phyloP scores from a whole-genome alignment of 169 alveolate species.

The Eimeria zaria region DNA sequence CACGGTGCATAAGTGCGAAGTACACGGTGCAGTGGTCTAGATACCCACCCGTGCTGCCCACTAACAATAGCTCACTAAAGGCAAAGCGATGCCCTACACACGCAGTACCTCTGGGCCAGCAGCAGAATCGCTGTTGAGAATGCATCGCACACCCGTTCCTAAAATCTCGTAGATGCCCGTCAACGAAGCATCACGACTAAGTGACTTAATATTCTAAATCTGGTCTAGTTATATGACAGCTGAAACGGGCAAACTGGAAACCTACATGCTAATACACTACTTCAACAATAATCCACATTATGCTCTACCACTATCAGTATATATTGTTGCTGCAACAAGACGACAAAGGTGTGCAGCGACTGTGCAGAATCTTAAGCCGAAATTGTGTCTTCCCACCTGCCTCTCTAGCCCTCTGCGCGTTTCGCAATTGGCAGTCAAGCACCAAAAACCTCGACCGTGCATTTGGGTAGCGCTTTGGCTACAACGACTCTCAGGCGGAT shows the following conservation, averaged over 20 bases:
- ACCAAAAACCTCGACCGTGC: constrained; percentile 69
- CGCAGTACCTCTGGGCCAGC: neutral
- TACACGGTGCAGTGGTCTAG: too few relatives aligned
- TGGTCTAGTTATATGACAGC: too few relatives aligned
- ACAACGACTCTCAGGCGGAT: constrained; percentile 25
- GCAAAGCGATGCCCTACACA: neutral
- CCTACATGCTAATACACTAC: too few relatives aligned
- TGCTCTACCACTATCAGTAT: too few relatives aligned
- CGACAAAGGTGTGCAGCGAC: neutral
- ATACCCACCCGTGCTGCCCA: too few relatives aligned
- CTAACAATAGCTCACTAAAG: neutral
- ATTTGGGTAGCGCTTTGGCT: constrained; percentile 75
- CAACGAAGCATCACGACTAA: too few relatives aligned
- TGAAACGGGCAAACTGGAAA: too few relatives aligned
- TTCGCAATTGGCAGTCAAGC: constrained; percentile 50
- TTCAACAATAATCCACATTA: too few relatives aligned
- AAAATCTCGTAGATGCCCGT: too few relatives aligned
- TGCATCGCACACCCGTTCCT: neutral
- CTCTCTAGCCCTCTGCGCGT: constrained; percentile 55
- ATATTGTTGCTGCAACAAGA: neutral
- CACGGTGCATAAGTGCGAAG: too few relatives aligned
- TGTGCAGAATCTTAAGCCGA: constrained; percentile 63
- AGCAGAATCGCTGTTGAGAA: neutral
- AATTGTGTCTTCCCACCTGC: constrained; percentile 52
- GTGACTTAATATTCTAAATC: too few relatives aligned